Base-by-base conservation (phyloP, 2,329 filamentous ascomycete genomes). In the Fonsecaea nubica region DNA sequence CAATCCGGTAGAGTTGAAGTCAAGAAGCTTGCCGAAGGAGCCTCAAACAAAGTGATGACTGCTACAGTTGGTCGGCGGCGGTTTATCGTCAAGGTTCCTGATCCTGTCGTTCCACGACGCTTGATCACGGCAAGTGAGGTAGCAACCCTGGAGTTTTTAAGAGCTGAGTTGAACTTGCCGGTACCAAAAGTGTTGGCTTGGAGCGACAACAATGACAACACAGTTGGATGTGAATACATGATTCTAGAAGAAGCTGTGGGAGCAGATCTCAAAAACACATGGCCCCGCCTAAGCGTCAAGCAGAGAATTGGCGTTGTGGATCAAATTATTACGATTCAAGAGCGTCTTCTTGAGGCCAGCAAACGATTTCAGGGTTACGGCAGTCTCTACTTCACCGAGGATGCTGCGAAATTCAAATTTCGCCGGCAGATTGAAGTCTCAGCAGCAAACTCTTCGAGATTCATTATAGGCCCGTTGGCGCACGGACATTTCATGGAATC, bases 151-250 rank as follows among this genome's bases (percentile, higher is more conserved):
- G 72, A 74, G 7, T 74, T 77, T 59, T 71, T 80, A 30, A 72
- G 68, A 25, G 71, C 68, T 3, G 66, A 78, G 61, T 40, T 63
- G 15, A 69, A 72, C 4, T 63, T 80, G 35, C 79, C 78, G 5
- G 75, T 81, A 12, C 78, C 78, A 0, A 71, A 76, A 60, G 71
- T 80, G 18, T 75, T 76, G 58, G 66, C 69, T 21, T 80, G 79
- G 69, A 77, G 75, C 8, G 52, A 75, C 36, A 75, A 74, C 32
- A 62, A 60, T 4, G 71, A 77, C 18, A 81, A 81, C 67, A 66
- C 77, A 8, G 75, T 78, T 60, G 76, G 78, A 0, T 74, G 76
- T 2, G 78, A 80, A 72, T 80, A 78, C 33, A 72, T 81, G 21
- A 72, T 81, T 5, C 74, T 81, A 66, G 78, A 79, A 66, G 73